These are phyloP conservation scores for Adansonia gregorii DNA, from an alignment of 441 rosid genomes.

Conservation along the genomic window DNA sequence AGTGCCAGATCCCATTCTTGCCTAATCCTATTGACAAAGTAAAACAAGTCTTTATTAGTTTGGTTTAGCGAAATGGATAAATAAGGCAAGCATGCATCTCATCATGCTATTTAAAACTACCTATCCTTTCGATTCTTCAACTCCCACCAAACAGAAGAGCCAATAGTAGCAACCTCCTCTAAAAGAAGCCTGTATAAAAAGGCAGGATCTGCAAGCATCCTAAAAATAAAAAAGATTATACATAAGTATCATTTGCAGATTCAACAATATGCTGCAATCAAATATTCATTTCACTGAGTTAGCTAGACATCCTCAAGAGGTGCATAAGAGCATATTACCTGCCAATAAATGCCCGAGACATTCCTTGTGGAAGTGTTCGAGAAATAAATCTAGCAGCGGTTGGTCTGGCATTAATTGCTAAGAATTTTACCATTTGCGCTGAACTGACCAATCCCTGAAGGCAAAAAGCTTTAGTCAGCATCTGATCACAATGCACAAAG, in stretches of 20 bases:
- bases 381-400: constrained; percentile 80
- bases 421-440: constrained; percentile 88
- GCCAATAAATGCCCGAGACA: constrained; percentile 93
- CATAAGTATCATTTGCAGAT: constrained; percentile 19
- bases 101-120: constrained; percentile 40
- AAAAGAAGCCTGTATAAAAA: constrained; percentile 81
- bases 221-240: constrained; percentile 39
- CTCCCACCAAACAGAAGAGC: constrained; percentile 95
- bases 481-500: constrained; percentile 21
- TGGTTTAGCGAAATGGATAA: constrained; percentile 17
- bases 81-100: constrained; percentile 9
- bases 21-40: constrained; percentile 58
- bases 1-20: constrained; percentile 98
- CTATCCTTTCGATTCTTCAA: constrained; percentile 84
- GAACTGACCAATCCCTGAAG: constrained; percentile 96
- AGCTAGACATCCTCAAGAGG: constrained; percentile 17
- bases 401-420: constrained; percentile 92
- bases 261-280: constrained; percentile 6
- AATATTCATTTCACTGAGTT: constrained; percentile 18
- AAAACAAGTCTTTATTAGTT: constrained; percentile 32
- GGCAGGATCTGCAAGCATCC: constrained; percentile 98
- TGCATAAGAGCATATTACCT: constrained; percentile 50
- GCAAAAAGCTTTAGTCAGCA: constrained; percentile 36
- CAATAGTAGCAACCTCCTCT: constrained; percentile 87
- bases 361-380: constrained; percentile 80